Conservation (phyloP, 441 rosid species). For the Capsella rubella region DNA sequence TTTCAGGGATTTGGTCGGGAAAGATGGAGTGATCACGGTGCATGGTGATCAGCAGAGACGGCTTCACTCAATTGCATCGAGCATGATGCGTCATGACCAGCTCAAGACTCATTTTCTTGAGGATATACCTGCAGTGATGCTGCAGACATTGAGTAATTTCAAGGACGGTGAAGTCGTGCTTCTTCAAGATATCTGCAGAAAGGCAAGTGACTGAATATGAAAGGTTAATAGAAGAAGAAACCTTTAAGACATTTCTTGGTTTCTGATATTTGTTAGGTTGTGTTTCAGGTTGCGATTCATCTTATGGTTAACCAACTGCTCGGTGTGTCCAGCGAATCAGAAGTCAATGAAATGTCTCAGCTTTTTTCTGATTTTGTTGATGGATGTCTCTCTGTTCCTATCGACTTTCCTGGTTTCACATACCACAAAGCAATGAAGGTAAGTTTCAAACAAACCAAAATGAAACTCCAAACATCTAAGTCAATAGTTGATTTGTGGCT, state of each 20-base stretch:
- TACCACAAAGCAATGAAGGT: conserved; percentile 85
- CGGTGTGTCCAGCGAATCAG: conserved; percentile 64
- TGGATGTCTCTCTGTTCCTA: conserved; percentile 87
- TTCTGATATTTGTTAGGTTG: conserved; percentile 14
- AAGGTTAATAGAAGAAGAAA: background rate
- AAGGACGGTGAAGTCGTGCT: conserved; percentile 55
- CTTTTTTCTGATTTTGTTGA: conserved; percentile 83
- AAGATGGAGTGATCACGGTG: conserved; percentile 80
- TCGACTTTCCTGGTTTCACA: conserved; percentile 77
- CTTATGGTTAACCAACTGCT: conserved; percentile 82
- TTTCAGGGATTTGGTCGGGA: conserved; percentile 81
- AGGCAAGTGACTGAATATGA: conserved; percentile 52
- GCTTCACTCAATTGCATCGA: conserved; percentile 80
- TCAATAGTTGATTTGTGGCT: background rate
- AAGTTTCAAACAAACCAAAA: background rate
- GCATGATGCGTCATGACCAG: conserved; percentile 76
- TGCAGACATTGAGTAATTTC: conserved; percentile 51
- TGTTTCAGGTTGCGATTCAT: conserved; percentile 73
- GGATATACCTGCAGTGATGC: conserved; percentile 66
- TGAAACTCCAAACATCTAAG: background rate
- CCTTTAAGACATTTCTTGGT: background rate
- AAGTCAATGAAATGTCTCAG: conserved; percentile 74
- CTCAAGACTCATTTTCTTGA: conserved; percentile 67
- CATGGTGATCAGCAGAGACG: conserved; percentile 81
- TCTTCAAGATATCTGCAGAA: conserved; percentile 85